Evolutionary conservation across 176 grass and related monocot genomes (phyloP), one percentile per base, ranked within the genome.

Genomic region (Aegilops tauschii): DNA sequence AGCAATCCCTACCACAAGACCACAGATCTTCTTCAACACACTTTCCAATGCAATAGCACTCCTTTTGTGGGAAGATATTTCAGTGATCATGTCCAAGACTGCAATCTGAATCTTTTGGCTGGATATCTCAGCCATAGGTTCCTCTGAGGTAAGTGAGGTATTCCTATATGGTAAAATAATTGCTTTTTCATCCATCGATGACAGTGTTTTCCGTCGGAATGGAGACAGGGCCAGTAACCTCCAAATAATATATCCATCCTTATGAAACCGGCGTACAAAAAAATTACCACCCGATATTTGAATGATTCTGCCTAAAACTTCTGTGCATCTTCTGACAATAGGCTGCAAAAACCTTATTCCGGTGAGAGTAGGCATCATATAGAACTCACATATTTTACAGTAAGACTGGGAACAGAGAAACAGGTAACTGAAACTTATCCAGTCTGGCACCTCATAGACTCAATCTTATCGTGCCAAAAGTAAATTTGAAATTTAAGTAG

Each of bases 1-100:
- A 73, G 93, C 96, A 91, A 96, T 90, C 31, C 96, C 93, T 27
- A 98, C 93, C 37, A 96, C 93, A 73, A 96, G 87, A n/a, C 96
- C 93, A 64, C 92, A 87, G n/a, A 94, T 85, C 80, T 90, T 93
- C 83, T 98, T 98, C 18, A 94, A 45, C 27, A 90, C 93, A 61
- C 88, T 94, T 88, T 86, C 86, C 47, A 98, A 88, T 82, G 96
- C 93, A 70, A 88, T 80, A 10, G 88, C 84, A 65, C 88, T 96
- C 78, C 88, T 85, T 69, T 92, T 94, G 81, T 88, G 72, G 4
- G 84, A 92, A 42, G 92, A 91, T 81, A 98, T 76, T 87, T 84
- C 85, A 49, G 86, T 52, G 3, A 98, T 90, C 96, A 98, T 94
- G 31, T 94, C 92, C 68, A 98, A 30, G 56, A 98, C 92, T 80